Percentiles rank a stretch among this genome's conserved stretches.
These are phyloP conservation scores for Stachybotrys echinatus DNA, from an alignment of 2,329 filamentous ascomycete genomes.

Conservation along the genomic window DNA sequence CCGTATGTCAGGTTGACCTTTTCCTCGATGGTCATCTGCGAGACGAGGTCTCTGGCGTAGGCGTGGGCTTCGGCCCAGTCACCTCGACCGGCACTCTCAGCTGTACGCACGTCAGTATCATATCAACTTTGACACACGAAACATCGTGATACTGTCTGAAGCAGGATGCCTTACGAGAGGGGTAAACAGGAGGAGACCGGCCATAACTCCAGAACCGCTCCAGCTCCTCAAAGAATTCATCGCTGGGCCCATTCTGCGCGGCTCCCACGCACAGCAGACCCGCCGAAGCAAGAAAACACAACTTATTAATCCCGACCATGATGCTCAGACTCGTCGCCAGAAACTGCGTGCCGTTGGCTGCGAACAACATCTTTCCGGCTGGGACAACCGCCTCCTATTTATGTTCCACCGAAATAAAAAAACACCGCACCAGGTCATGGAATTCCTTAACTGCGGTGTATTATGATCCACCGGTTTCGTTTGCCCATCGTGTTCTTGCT, in stretches of 20 bases:
- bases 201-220: conserved; percentile 27
- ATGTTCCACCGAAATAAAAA: no score
- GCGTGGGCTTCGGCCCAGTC: conserved; percentile 54
- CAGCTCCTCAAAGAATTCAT: conserved; percentile 29
- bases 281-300: background rate
- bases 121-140: background rate
- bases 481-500: no score
- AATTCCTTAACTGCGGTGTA: no score
- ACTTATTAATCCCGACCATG: background rate
- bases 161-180: conserved; percentile 12
- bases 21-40: conserved; percentile 60
- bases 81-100: conserved; percentile 13
- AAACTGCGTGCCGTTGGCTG: no score
- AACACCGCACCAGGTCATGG: no score
- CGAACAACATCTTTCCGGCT: no score
- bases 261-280: background rate
- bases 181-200: conserved; percentile 43
- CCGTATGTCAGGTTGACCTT: conserved; percentile 38
- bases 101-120: background rate
- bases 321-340: background rate
- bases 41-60: conserved; percentile 51
- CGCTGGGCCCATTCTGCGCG: conserved; percentile 23
- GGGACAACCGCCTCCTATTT: background rate
- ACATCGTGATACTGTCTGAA: no score
- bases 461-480: no score